Percentiles rank a stretch among this genome's conserved stretches.
These are phyloP conservation scores for Stemphylium lycopersici DNA, from an alignment of 2,329 filamentous ascomycete species.

Conservation along the genomic window DNA sequence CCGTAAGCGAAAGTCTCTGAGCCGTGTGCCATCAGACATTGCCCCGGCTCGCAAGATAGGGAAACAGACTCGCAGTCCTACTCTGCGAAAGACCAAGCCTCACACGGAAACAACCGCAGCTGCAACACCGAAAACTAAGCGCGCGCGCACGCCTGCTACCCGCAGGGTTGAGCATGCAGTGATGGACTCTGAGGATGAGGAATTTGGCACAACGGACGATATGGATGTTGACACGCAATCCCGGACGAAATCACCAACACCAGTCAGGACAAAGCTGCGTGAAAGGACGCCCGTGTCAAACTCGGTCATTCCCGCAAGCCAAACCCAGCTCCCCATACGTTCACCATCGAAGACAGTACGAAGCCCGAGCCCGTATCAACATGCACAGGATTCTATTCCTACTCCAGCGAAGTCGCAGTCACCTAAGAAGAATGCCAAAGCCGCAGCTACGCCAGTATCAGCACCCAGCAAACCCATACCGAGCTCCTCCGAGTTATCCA, in stretches of 20 bases:
- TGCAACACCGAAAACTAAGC: neutral
- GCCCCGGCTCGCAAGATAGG: constrained; percentile 39
- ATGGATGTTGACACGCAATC: constrained; percentile 29
- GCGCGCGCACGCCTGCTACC: constrained; percentile 18
- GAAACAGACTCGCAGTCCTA: constrained; percentile 31
- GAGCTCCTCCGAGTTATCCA: constrained; percentile 35
- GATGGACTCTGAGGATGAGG: constrained; percentile 43
- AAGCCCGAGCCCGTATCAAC: constrained; percentile 22
- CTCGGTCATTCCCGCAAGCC: constrained; percentile 11
- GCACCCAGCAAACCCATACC: constrained; percentile 8
- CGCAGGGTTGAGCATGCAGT: constrained; percentile 29
- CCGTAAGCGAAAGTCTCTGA: constrained; percentile 42
- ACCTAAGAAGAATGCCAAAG: constrained; percentile 20
- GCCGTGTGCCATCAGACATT: constrained; percentile 36
- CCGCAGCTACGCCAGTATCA: constrained; percentile 2
- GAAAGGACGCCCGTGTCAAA: constrained; percentile 22
- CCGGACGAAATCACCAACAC: constrained; percentile 16
- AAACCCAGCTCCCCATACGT: constrained; percentile 27
- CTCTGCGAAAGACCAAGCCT: constrained; percentile 17
- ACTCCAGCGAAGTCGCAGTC: constrained; percentile 30
- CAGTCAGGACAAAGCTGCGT: constrained; percentile 12
- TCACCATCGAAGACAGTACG: constrained; percentile 35
- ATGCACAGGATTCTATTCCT: constrained; percentile 23
- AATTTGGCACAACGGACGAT: constrained; percentile 36
- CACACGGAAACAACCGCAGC: neutral